These are phyloP conservation scores for Dryas integrifolia DNA, from an alignment of 331 rosid genomes.

Conservation along the genomic window DNA sequence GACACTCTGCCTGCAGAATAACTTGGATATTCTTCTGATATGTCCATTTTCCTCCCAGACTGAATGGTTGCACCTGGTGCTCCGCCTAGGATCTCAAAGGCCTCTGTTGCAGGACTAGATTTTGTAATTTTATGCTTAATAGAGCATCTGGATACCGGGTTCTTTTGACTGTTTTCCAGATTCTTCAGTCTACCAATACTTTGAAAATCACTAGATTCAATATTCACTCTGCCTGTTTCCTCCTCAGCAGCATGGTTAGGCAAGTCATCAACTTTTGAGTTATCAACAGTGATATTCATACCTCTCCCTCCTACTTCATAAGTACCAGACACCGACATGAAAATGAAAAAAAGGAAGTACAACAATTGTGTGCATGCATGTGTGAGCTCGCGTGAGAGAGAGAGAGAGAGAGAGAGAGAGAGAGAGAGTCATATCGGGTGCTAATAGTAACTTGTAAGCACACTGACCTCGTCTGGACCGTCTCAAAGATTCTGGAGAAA, in stretches of 20 bases:
- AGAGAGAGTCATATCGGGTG: background rate
- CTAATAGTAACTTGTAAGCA: background rate
- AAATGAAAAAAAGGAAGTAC: background rate
- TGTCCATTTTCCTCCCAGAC: constrained; percentile 19
- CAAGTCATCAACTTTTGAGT: background rate
- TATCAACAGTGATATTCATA: background rate
- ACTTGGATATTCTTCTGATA: constrained; percentile 11
- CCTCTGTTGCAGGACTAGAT: constrained; percentile 15
- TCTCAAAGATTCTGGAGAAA: constrained; percentile 43
- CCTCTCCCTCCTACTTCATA: no score
- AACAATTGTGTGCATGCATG: background rate
- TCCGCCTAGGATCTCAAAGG: constrained; percentile 18
- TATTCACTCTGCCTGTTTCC: constrained; percentile 16
- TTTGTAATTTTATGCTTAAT: constrained; percentile 20
- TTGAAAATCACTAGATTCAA: constrained; percentile 8
- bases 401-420: background rate
- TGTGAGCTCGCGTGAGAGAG: background rate
- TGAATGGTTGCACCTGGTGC: constrained; percentile 30
- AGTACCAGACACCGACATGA: no score
- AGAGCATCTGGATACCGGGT: constrained; percentile 29
- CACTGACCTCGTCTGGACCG: constrained; percentile 69
- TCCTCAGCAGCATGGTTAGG: constrained; percentile 20
- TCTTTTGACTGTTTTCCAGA: constrained; percentile 23
- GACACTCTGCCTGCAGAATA: constrained; percentile 20
- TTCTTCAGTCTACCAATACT: constrained; percentile 25